Evolutionary conservation across 1,284 basidiomycete genomes (phyloP).

Genomic region (Tilletia walkeri): DNA sequence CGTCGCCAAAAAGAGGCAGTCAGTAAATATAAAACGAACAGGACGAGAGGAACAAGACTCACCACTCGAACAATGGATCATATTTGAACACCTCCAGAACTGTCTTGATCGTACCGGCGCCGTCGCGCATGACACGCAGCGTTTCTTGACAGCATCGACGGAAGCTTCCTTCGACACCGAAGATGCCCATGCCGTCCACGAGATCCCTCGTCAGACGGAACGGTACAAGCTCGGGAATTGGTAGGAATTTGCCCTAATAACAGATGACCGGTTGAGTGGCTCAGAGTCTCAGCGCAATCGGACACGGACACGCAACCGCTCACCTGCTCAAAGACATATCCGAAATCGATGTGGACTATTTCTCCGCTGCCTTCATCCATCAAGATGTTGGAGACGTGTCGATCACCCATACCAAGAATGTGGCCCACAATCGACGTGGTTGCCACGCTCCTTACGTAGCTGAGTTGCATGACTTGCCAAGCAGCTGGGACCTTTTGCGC

Average conservation of each 20-base stretch:
- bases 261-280: neutral
- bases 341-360: slow-evolving; percentile 90
- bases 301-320: slow-evolving; percentile 17
- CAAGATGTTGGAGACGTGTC: slow-evolving; percentile 89
- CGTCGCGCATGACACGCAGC: slow-evolving; percentile 78
- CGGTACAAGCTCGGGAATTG: slow-evolving; percentile 82
- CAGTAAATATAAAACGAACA: neutral
- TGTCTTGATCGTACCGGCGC: slow-evolving; percentile 83
- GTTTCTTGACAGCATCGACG: slow-evolving; percentile 93
- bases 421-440: slow-evolving; percentile 92
- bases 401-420: slow-evolving; percentile 85
- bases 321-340: slow-evolving; percentile 83
- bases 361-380: slow-evolving; percentile 81
- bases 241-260: slow-evolving; percentile 73
- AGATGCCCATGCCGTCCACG: slow-evolving; percentile 86
- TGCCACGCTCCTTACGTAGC: slow-evolving; percentile 86
- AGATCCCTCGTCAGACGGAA: slow-evolving; percentile 92
- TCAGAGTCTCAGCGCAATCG: neutral
- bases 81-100: slow-evolving; percentile 95
- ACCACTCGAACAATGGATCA: slow-evolving; percentile 92
- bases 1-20: neutral
- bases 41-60: slow-evolving; percentile 29
- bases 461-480: slow-evolving; percentile 90
- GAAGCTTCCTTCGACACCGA: slow-evolving; percentile 90
- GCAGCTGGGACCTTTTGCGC: slow-evolving; percentile 78